Base-by-base conservation (phyloP, 305 asterid genomes). In the Fraxinus nigra region DNA sequence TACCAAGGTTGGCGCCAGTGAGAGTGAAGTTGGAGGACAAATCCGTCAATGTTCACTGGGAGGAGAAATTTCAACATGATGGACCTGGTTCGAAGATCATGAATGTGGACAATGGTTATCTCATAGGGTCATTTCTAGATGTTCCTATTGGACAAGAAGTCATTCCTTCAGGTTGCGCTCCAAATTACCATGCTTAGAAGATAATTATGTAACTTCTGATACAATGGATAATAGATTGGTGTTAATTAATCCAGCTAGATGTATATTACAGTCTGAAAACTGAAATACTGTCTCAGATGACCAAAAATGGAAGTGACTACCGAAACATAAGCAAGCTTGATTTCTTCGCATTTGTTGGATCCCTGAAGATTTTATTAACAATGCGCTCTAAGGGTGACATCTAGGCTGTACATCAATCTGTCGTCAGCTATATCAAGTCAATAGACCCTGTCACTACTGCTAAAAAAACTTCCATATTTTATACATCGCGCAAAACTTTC, bases 91-190 rank as follows among this genome's bases (percentile, higher is more conserved):
- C 94, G 28, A 93, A 90, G 87, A 87, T 87, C 76, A 61, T 88
- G 83, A 90, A 87, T 83, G 82, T 92, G 76, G 98, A 93, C 72
- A 92, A 87, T 85, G 61, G 92, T 56, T 90, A 88, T 87, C 91
- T 87, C 78, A 91, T 94, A 40, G 99, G 99, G 72, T 92, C 99
- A 61, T 96, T 90, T 90, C 92, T 94, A 79, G 98, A 96, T 83
- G 97, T 94, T 75, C 98, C 99, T 77, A 87, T 94, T 80, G 99
- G 98, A 69, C 98, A 96, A 87, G 99, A 94, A 80, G 87, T 90
- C 87, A 90, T 76, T 77, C 51, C 86, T 82, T 85, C 94, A 88
- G 99, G 99, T 95, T 79, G 88, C 74, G 34, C 82, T 32, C 69
- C 65, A 65, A 82, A 54, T 37, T 79, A 72, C 81, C 56, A 74